These are phyloP conservation scores for Sporisorium graminicola DNA, from an alignment of 1,284 basidiomycete genomes.

Conservation along the genomic window DNA sequence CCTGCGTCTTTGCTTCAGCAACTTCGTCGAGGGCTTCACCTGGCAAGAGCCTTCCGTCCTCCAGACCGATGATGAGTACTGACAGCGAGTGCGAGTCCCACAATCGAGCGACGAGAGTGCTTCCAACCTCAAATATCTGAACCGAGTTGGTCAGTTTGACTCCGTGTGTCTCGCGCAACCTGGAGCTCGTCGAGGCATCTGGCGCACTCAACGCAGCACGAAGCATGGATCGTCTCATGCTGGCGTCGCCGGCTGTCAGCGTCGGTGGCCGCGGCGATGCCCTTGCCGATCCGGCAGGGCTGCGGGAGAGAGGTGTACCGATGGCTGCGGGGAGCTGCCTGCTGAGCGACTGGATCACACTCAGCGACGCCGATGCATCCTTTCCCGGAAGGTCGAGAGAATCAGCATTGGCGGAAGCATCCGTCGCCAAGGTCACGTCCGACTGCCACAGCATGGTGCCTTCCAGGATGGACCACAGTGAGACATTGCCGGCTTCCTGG, in stretches of 20 bases:
- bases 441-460: constrained; percentile 36
- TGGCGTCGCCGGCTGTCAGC: constrained; percentile 19
- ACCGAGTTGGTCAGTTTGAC: constrained; percentile 21
- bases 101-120: constrained; percentile 15
- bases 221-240: constrained; percentile 34
- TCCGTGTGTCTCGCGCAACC: constrained; percentile 26
- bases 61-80: constrained; percentile 17
- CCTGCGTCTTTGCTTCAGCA: constrained; percentile 1
- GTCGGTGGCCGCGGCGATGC: constrained; percentile 31
- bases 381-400: constrained; percentile 8
- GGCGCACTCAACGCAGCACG: constrained; percentile 25
- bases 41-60: constrained; percentile 24
- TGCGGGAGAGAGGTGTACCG: constrained; percentile 37
- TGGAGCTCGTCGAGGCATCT: constrained; percentile 14
- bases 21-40: constrained; percentile 32
- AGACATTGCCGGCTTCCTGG: constrained; percentile 45
- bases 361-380: constrained; percentile 17
- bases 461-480: constrained; percentile 40
- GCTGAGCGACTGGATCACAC: constrained; percentile 34
- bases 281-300: constrained; percentile 36
- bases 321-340: constrained; percentile 37
- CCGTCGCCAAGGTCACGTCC: constrained; percentile 27
- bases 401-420: constrained; percentile 3
- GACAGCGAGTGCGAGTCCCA: constrained; percentile 40
- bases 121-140: constrained; percentile 11